phyloP scores from a whole-genome alignment of 495 filamentous ascomycete species.

The Umbilicaria muhlenbergii region DNA sequence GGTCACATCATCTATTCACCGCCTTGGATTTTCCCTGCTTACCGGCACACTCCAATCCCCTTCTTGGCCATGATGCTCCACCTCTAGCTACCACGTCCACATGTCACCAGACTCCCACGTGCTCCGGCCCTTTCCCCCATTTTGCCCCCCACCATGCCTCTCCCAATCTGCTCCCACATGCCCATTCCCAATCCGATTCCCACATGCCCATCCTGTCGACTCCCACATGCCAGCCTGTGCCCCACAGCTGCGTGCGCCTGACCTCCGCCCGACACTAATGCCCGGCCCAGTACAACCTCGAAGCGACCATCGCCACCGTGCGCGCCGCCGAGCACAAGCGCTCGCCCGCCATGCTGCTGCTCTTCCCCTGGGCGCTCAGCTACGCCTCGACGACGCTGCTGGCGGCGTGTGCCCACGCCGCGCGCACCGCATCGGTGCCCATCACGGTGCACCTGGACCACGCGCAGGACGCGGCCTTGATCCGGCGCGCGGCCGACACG shows the following conservation, averaged over 20 bases:
- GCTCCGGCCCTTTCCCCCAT: background rate
- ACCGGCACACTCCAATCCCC: no score
- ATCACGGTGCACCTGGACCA: conserved; percentile 67
- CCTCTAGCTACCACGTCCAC: no score
- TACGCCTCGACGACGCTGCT: conserved; percentile 50
- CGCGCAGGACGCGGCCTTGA: conserved; percentile 55
- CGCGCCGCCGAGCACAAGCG: conserved; percentile 58
- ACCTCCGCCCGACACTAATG: background rate
- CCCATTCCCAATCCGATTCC: no score
- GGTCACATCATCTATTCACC: background rate
- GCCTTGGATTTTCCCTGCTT: background rate
- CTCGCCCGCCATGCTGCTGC: conserved; percentile 65
- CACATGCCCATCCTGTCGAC: no score
- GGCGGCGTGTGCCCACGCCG: conserved; percentile 47
- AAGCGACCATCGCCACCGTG: conserved; percentile 66
- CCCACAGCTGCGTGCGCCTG: background rate
- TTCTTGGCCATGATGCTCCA: no score
- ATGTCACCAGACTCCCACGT: background rate
- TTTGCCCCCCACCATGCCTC: no score
- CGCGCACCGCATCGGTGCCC: conserved; percentile 48
- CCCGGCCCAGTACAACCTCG: conserved; percentile 52
- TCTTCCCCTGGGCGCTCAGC: conserved; percentile 75
- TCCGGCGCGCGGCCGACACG: conserved; percentile 46
- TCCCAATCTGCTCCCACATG: background rate
- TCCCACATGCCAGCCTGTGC: background rate